Base-by-base conservation (phyloP, 2,329 filamentous ascomycete genomes). In the Aureobasidium sp. region DNA sequence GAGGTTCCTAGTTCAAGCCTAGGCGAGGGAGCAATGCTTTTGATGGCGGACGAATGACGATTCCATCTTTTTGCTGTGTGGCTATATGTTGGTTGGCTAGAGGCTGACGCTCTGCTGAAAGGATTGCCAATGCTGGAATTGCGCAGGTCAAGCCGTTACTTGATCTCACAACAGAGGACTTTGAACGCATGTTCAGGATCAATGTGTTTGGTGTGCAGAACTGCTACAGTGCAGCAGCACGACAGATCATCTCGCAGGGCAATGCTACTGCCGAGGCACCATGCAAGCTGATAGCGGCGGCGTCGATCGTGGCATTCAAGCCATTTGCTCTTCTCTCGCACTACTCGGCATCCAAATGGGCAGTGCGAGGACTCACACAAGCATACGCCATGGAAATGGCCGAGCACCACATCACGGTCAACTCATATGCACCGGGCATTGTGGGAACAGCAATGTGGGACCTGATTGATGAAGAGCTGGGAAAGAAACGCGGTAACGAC, bases 391-490 rank as follows among this genome's bases (percentile, higher is more conserved):
- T 84, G 74, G 82, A 84, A 57, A 72, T 85, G 66, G 83, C 82
- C 0, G 66, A 69, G 41, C 76, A 86, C 62, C 72, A 79, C 55
- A 86, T 87, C 63, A 85, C 79, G 0, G 81, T 78, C 17, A 86
- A 86, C 59, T 76, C 78, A 0, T 86, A 85, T 60, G 82, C 80
- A 0, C 83, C 83, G 0, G 84, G 84, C 0, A 84, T 86, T 42
- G 81, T 86, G 0, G 80, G 77, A 0, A 85, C 81, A 0, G 70
- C 73, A 0, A 86, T 86, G 82, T 86, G 83, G 83, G 82, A 85
- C 40, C 62, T 79, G 2, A 85, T 86, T 51, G 84, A 86, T 56
- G 76, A 79, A 57, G 76, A 77, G 54, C 57, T 84, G 27, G 79
- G 75, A 0, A 72, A 77, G 62, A 72, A 73, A 54, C 71, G 66